These are phyloP conservation scores for Seiridium unicorne DNA, from an alignment of 2,329 filamentous ascomycete species.

Conservation along the genomic window DNA sequence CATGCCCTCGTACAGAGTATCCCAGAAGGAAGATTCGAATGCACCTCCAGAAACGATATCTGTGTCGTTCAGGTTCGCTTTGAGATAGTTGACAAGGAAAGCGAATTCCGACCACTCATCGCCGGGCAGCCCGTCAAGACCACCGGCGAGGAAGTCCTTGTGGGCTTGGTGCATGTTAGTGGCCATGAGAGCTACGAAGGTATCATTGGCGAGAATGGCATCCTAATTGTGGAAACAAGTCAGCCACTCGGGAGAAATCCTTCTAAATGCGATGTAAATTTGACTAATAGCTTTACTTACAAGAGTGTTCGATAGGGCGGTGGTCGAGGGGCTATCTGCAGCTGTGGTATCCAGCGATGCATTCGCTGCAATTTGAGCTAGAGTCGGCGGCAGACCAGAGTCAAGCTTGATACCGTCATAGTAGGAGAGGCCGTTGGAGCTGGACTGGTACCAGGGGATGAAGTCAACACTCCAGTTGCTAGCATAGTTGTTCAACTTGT, in stretches of 20 bases:
- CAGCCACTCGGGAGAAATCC: too few species aligned
- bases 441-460: constrained; percentile 60
- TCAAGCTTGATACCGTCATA: constrained; percentile 44
- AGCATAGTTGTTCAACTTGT: constrained; percentile 54
- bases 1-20: constrained; percentile 50
- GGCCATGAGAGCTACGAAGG: constrained; percentile 35
- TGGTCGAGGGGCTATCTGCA: constrained; percentile 31
- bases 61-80: constrained; percentile 50
- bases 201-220: constrained; percentile 30
- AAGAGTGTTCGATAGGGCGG: constrained; percentile 34
- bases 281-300: too few species aligned
- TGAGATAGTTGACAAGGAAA: constrained; percentile 59
- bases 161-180: constrained; percentile 44
- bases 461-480: constrained; percentile 53
- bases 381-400: constrained; percentile 52
- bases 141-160: constrained; percentile 31
- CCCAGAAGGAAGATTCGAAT: constrained; percentile 44
- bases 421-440: constrained; percentile 52
- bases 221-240: constrained; percentile 8
- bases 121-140: constrained; percentile 41
- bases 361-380: constrained; percentile 44
- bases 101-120: constrained; percentile 66
- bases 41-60: constrained; percentile 45
- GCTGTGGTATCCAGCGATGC: constrained; percentile 33
- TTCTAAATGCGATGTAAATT: too few species aligned